Evolutionary conservation across 257 asterid species (phyloP), one percentile per base, ranked within the genome.

Genomic region (Prunella vulgaris): DNA sequence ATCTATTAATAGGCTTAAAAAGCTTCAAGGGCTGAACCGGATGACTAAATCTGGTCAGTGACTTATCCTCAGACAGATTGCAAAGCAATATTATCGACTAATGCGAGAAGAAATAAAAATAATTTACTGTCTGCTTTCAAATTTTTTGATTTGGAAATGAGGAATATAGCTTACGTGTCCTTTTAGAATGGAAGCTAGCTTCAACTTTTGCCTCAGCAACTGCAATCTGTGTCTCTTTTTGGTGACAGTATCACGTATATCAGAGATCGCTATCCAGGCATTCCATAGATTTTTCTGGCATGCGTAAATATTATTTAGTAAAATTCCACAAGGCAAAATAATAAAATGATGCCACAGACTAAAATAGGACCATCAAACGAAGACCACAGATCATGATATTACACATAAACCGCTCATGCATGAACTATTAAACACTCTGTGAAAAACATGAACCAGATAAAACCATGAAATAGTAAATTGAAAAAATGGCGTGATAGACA

Each of bases 191-290:
- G 97, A 86, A 32, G 96, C 96, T 63, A 94, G 81, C 80, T 89
- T 94, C 90, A 94, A 80, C 78, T 91, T 93, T 79, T 91, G 99
- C 84, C 86, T 83, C 63, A 94, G 85, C 88, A 94, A 75, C 82
- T 93, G 97, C 80, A 93, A 79, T 80, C 94, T 86, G 88, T 93
- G 99, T 79, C 99, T 80, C 75, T 84, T 93, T 77, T 87, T 93
- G 75, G 97, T 87, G 87, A 93, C 96, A 25, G 88, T 82, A 68
- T 90, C 99, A 12, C 99, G 93, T 24, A 90, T 78, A 76, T 90
- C 92, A 24, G 99, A 93, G 72, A 93, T 90, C 71, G 89, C 86
- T 79, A 93, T 93, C 97, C 96, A 90, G 21, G 97, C 99, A 73
- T 89, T 89, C 99, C 99, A 90, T 37, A 93, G 86, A 74, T 79